A percentile compares a stretch with the other conserved stretches of the same genome.
Conservation (phyloP, 1,284 basidiomycete genomes). For the Ustilago trichophora region DNA sequence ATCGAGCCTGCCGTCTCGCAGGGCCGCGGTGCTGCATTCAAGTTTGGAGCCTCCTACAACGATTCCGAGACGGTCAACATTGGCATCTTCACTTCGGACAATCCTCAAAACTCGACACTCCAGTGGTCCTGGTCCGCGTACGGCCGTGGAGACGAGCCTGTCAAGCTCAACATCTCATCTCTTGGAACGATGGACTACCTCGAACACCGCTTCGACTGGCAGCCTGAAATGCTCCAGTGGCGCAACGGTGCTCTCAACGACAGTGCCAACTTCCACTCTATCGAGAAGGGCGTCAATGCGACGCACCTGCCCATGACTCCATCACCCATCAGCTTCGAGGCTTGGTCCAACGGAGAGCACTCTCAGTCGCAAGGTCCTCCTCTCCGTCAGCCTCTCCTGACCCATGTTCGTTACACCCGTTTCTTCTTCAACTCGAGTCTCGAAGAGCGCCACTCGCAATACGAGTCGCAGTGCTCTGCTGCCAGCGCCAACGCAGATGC, state of each 20-base stretch:
- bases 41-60: slow-evolving; percentile 52
- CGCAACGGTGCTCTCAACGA: slow-evolving; percentile 45
- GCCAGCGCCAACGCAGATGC: slow-evolving; percentile 21
- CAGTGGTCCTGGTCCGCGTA: slow-evolving; percentile 53
- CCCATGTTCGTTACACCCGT: slow-evolving; percentile 52
- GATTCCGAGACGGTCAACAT: slow-evolving; percentile 40
- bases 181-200: slow-evolving; percentile 31
- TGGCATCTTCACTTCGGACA: slow-evolving; percentile 43
- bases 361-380: slow-evolving; percentile 53
- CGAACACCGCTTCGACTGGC: slow-evolving; percentile 61
- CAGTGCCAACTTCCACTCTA: slow-evolving; percentile 35
- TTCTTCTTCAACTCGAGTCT: slow-evolving; percentile 63
- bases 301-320: slow-evolving; percentile 41
- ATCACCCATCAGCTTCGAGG: slow-evolving; percentile 50
- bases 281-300: slow-evolving; percentile 38
- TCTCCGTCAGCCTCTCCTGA: slow-evolving; percentile 26
- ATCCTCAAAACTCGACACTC: slow-evolving; percentile 42
- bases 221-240: slow-evolving; percentile 43
- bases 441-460: slow-evolving; percentile 40
- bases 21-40: slow-evolving; percentile 45
- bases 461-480: slow-evolving; percentile 42
- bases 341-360: slow-evolving; percentile 53
- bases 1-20: slow-evolving; percentile 39
- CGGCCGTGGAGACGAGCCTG: slow-evolving; percentile 28
- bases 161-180: slow-evolving; percentile 47